Evolutionary conservation across 345 rosid genomes (phyloP).

Genomic region (Draba incana): DNA sequence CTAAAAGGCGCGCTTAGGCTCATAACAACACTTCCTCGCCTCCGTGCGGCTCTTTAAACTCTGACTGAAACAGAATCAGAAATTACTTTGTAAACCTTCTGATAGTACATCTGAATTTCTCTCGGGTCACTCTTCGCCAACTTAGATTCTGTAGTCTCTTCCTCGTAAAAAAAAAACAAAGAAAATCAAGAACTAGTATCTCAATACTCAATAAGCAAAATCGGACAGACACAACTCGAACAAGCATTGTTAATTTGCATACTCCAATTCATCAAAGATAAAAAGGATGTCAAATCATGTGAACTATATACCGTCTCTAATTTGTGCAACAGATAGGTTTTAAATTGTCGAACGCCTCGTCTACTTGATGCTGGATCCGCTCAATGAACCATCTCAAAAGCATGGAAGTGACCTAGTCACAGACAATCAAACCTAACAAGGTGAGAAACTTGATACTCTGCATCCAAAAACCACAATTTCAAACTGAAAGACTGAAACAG

Average conservation of each 20-base stretch:
- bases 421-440: not conserved
- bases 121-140: constrained; percentile 59
- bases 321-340: constrained; percentile 79
- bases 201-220: constrained; percentile 2
- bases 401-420: constrained; percentile 82
- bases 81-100: constrained; percentile 77
- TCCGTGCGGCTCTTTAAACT: too few relatives aligned
- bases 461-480: too few relatives aligned
- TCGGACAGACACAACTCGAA: too few relatives aligned
- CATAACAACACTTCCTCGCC: too few relatives aligned
- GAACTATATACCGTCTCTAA: constrained; percentile 66
- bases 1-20: too few relatives aligned
- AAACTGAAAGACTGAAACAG: too few relatives aligned
- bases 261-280: constrained; percentile 3
- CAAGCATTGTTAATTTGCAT: constrained; percentile 1
- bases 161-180: constrained; percentile 63
- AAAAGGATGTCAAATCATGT: constrained; percentile 3
- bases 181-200: constrained; percentile 11
- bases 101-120: constrained; percentile 76
- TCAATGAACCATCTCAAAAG: constrained; percentile 83
- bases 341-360: constrained; percentile 91
- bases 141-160: constrained; percentile 44
- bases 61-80: constrained; percentile 1
- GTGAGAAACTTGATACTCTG: too few relatives aligned
- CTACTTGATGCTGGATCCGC: constrained; percentile 70